A percentile compares a stretch with the other conserved stretches of the same genome.
Conservation (phyloP, 1,139 yeast species). For the Meyerozyma sp. region DNA sequence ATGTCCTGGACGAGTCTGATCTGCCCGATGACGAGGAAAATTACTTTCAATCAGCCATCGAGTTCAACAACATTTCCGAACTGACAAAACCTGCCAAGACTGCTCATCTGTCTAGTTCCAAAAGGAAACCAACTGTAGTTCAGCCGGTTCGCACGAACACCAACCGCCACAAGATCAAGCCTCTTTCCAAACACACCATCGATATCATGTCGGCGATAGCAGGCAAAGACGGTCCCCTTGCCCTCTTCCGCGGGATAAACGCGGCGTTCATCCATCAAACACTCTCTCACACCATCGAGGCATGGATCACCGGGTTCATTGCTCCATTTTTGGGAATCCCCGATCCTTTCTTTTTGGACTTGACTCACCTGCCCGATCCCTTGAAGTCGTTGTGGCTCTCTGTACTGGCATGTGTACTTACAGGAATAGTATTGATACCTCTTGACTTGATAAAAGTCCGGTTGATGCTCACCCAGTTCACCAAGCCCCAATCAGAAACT, state of each 20-base stretch:
- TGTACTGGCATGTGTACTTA: slow-evolving; percentile 64
- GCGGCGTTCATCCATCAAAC: slow-evolving; percentile 79
- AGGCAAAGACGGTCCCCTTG: slow-evolving; percentile 76
- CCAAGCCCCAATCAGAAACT: slow-evolving; percentile 10
- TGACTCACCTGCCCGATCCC: slow-evolving; percentile 78
- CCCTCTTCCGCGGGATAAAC: slow-evolving; percentile 82
- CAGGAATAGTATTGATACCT: slow-evolving; percentile 78
- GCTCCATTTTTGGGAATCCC: slow-evolving; percentile 84
- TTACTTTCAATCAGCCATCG: slow-evolving; percentile 42
- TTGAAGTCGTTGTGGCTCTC: slow-evolving; percentile 61
- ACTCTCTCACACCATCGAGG: slow-evolving; percentile 71
- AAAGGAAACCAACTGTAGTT: no score
- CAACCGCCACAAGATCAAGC: slow-evolving; percentile 37
- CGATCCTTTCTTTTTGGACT: slow-evolving; percentile 82
- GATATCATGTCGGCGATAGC: slow-evolving; percentile 68
- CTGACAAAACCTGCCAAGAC: not conserved
- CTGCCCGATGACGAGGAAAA: slow-evolving; percentile 45
- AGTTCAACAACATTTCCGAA: slow-evolving; percentile 3
- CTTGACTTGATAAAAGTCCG: slow-evolving; percentile 75
- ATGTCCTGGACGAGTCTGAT: slow-evolving; percentile 1
- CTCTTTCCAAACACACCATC: slow-evolving; percentile 60
- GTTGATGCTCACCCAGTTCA: slow-evolving; percentile 59
- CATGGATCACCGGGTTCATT: slow-evolving; percentile 87
- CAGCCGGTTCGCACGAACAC: not conserved
- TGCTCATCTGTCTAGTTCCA: not conserved